Base-by-base conservation (phyloP, 225 moss, liverwort and hornwort species). In the Sphagnum contortum region DNA sequence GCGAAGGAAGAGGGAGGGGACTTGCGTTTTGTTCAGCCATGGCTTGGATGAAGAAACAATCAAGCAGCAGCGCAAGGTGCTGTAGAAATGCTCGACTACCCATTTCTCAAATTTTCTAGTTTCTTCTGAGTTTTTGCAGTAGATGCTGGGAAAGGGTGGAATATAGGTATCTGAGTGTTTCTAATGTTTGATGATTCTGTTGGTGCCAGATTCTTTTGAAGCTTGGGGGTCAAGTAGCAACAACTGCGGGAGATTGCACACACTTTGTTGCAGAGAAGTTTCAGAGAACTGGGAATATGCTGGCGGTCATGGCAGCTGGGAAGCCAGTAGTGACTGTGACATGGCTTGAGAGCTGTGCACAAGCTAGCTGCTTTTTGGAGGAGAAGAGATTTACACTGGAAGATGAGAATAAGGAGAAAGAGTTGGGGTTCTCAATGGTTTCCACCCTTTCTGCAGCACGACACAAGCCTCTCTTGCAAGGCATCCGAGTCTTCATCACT, bases 261-360 rank as follows among this genome's bases (percentile, higher is more conserved):
- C 94, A 94, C 78, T 94, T 94, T 79, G 84, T 94, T 52, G 91
- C 89, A 57, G 89, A 94, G 71, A 91, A 87, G 74, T 94, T 91
- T 77, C 80, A 86, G 62, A 85, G 94, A 73, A 91, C 94, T 47
- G 89, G 89, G 60, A 94, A 94, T 71, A 94, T 94, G 94, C 80
- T 94, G 57, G 94, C 91, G 81, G 84, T 87, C 66, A 94, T 94
- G 94, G 94, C 83, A 71, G 83, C 87, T 62, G 94, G 94, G 76
- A 94, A 89, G 77, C 91, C 87, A 64, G 89, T 94, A 12, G 81
- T 94, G 51, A 86, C 87, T 44, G 76, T 84, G 70, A 78, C 72
- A 49, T 94, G 94, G 94, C 86, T 94, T 50, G 87, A 94, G 67
- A 80, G 67, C 68, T 94, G 91, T 76, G 75, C 76, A 44, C 65